phyloP scores from a whole-genome alignment of 345 rosid species.

The Eutrema japonicum region DNA sequence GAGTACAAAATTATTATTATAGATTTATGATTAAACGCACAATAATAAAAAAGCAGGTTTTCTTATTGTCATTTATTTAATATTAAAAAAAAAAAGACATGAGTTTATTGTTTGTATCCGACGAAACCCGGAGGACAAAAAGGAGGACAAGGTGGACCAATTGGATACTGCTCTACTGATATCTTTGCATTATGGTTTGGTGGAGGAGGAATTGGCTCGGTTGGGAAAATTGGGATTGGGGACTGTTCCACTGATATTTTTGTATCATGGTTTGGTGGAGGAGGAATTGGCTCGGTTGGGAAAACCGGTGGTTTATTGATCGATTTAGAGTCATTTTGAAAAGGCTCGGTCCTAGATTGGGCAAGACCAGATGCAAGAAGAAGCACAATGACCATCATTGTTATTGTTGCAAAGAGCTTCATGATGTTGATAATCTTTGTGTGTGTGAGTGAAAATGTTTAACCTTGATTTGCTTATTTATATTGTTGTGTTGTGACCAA shows the following conservation, averaged over 20 bases:
- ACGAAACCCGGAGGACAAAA: not conserved
- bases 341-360: not conserved
- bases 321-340: not conserved
- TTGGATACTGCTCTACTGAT: conserved; percentile 8
- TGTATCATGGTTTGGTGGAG: not conserved
- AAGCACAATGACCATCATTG: not conserved
- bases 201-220: not conserved
- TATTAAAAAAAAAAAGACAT: no score
- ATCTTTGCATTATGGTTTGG: not conserved
- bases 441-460: not conserved
- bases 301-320: not conserved
- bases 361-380: conserved; percentile 15
- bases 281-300: not conserved
- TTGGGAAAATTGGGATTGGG: not conserved
- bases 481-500: conserved; percentile 3
- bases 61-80: not conserved
- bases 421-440: conserved; percentile 15
- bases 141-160: no score
- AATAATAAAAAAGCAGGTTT: not conserved
- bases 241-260: conserved; percentile 5
- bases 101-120: not conserved
- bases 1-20: not conserved
- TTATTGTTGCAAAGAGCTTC: not conserved
- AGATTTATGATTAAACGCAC: not conserved
- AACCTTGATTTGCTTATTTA: conserved; percentile 1